Percentiles rank a stretch among this genome's conserved stretches.
Evolutionary conservation across 768 basidiomycete genomes (phyloP).

Genomic region (Daedalea quercina): DNA sequence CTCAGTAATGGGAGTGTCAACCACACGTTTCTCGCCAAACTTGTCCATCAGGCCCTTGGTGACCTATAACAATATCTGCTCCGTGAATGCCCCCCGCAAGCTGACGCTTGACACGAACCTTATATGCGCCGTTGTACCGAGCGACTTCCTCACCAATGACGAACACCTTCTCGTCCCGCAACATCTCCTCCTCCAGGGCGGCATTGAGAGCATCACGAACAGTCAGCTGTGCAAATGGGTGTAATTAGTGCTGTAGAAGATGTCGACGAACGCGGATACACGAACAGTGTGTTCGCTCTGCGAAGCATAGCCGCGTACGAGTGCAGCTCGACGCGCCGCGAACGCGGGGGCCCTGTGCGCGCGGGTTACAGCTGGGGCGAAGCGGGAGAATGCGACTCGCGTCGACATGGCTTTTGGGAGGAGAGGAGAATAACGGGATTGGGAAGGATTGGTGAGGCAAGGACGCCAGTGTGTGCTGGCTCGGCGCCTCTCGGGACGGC

Average conservation of each 20-base stretch:
- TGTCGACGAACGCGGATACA: constrained; percentile 6
- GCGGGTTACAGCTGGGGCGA: constrained; percentile 41
- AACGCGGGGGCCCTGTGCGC: constrained; percentile 38
- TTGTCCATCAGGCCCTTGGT: constrained; percentile 99
- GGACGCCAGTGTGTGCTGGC: constrained; percentile 17
- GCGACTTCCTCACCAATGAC: constrained; percentile 97
- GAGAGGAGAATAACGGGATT: constrained; percentile 15
- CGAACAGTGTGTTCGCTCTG: constrained; percentile 44
- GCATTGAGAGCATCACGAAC: constrained; percentile 96
- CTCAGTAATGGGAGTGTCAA: constrained; percentile 96
- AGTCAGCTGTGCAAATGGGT: constrained; percentile 63
- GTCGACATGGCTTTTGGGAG: constrained; percentile 45
- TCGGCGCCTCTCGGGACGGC: constrained; percentile 17
- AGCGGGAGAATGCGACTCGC: constrained; percentile 57
- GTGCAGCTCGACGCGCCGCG: constrained; percentile 34
- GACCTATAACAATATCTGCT: constrained; percentile 43
- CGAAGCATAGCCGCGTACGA: constrained; percentile 60
- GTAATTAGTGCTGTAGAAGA: background rate
- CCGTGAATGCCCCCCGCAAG: background rate
- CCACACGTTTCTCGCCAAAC: constrained; percentile 97
- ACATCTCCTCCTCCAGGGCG: constrained; percentile 99
- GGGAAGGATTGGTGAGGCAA: constrained; percentile 11
- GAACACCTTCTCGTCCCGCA: constrained; percentile 91
- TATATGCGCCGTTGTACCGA: constrained; percentile 96
- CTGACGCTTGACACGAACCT: constrained; percentile 38